Conservation (phyloP, 1,139 yeast species). For the Sugiyamaella novakii region DNA sequence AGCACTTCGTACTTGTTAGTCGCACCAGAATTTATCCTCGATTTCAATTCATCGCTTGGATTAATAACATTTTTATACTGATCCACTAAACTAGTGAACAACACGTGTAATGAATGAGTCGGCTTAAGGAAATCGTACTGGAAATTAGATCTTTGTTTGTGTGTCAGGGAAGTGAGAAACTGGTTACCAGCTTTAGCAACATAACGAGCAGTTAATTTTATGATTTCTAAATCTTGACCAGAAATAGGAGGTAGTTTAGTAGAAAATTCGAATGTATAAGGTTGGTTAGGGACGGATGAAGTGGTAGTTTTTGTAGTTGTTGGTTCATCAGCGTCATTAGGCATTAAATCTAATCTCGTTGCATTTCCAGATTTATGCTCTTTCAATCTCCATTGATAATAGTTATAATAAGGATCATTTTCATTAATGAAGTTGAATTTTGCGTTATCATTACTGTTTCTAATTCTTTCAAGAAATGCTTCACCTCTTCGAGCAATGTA, state of each 20-base stretch:
- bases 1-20: slow-evolving; percentile 46
- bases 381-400: slow-evolving; percentile 51
- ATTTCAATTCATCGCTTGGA: slow-evolving; percentile 23
- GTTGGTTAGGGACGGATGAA: slow-evolving; percentile 39
- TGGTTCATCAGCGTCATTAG: slow-evolving; percentile 19
- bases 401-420: slow-evolving; percentile 57
- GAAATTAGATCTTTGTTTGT: slow-evolving; percentile 48
- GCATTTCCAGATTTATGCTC: slow-evolving; percentile 37
- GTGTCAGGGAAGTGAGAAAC: slow-evolving; percentile 47
- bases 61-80: slow-evolving; percentile 57
- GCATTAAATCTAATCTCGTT: slow-evolving; percentile 5
- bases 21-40: slow-evolving; percentile 31
- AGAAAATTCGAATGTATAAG: slow-evolving; percentile 51
- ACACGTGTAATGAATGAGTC: slow-evolving; percentile 60
- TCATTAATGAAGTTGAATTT: slow-evolving; percentile 66
- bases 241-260: slow-evolving; percentile 59
- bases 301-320: slow-evolving; percentile 11
- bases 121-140: slow-evolving; percentile 71
- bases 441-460: slow-evolving; percentile 50
- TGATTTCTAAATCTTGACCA: slow-evolving; percentile 62
- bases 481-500: slow-evolving; percentile 71
- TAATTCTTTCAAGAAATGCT: slow-evolving; percentile 59
- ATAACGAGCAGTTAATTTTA: slow-evolving; percentile 72
- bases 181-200: slow-evolving; percentile 58
- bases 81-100: slow-evolving; percentile 54